A percentile compares a stretch with the other conserved stretches of the same genome.
Evolutionary conservation across 495 filamentous ascomycete genomes (phyloP).

Genomic region (Aspergillus olivimuriae): DNA sequence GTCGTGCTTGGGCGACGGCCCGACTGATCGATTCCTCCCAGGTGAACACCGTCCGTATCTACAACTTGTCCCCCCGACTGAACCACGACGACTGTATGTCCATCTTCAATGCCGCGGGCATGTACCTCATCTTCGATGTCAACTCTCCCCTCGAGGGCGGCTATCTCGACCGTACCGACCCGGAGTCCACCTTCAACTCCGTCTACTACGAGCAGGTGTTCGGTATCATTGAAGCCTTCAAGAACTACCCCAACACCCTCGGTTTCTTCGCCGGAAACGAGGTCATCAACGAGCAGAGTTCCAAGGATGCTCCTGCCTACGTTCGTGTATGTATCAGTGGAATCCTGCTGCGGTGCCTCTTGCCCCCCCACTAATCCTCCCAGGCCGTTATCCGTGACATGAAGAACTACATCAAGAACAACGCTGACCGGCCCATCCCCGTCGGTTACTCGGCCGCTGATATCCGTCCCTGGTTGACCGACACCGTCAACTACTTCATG

Average conservation of each 20-base stretch:
- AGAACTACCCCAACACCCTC: slow-evolving; percentile 84
- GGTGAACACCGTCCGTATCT: slow-evolving; percentile 90
- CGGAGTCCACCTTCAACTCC: slow-evolving; percentile 62
- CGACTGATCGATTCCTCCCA: slow-evolving; percentile 12
- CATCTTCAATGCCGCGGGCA: slow-evolving; percentile 84
- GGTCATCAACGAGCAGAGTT: slow-evolving; percentile 67
- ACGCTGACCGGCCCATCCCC: slow-evolving; percentile 62
- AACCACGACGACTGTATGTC: slow-evolving; percentile 87
- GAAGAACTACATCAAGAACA: slow-evolving; percentile 78
- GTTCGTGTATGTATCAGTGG: slow-evolving; percentile 27
- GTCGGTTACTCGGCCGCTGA: slow-evolving; percentile 96
- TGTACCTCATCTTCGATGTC: slow-evolving; percentile 72
- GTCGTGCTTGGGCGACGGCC: not conserved
- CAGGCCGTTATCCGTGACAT: slow-evolving; percentile 71
- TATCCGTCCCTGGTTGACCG: slow-evolving; percentile 69
- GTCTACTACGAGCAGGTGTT: slow-evolving; percentile 80
- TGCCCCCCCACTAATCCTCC: slow-evolving; percentile 9
- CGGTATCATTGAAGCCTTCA: slow-evolving; percentile 89
- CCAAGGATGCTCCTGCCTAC: slow-evolving; percentile 32
- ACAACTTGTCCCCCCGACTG: slow-evolving; percentile 78
- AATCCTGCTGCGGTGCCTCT: not conserved
- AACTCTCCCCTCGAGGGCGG: slow-evolving; percentile 82
- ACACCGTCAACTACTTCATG: slow-evolving; percentile 78
- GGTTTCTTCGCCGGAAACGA: slow-evolving; percentile 93
- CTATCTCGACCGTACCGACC: slow-evolving; percentile 63